phyloP scores from a whole-genome alignment of 2,329 filamentous ascomycete genomes.

The Neopestalotiopsis rosae region DNA sequence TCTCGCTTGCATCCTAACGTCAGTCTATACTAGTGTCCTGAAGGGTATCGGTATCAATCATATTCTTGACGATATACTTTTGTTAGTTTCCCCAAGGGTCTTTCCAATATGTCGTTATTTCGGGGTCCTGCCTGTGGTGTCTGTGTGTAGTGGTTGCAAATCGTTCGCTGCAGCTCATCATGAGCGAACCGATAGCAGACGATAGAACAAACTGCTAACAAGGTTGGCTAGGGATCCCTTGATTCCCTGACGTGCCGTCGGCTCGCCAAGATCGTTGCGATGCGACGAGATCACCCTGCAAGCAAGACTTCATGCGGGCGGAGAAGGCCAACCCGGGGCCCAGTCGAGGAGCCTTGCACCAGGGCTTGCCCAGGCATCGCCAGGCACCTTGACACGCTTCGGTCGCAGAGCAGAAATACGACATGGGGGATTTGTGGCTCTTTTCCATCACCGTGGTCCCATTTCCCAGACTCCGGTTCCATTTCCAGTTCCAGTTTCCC shows the following conservation, averaged over 20 bases:
- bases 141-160: too few species aligned
- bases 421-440: conserved; percentile 1
- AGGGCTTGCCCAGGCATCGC: neutral
- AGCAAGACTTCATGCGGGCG: neutral
- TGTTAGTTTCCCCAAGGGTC: neutral
- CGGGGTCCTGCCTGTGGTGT: neutral
- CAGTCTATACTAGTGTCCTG: neutral
- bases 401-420: conserved; percentile 1
- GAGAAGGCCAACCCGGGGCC: neutral
- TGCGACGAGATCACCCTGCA: neutral
- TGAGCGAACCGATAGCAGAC: conserved; percentile 1
- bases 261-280: neutral
- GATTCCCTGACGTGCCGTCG: neutral
- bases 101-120: neutral
- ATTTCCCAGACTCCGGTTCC: conserved; percentile 3
- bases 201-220: neutral
- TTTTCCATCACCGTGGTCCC: neutral
- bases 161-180: neutral
- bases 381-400: neutral
- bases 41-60: neutral
- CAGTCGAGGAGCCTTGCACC: too few species aligned
- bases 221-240: neutral
- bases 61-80: neutral
- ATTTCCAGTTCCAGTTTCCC: neutral
- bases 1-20: conserved; percentile 2